Conservation (phyloP, 2,329 filamentous ascomycete genomes). For the Cladophialophora immunda region DNA sequence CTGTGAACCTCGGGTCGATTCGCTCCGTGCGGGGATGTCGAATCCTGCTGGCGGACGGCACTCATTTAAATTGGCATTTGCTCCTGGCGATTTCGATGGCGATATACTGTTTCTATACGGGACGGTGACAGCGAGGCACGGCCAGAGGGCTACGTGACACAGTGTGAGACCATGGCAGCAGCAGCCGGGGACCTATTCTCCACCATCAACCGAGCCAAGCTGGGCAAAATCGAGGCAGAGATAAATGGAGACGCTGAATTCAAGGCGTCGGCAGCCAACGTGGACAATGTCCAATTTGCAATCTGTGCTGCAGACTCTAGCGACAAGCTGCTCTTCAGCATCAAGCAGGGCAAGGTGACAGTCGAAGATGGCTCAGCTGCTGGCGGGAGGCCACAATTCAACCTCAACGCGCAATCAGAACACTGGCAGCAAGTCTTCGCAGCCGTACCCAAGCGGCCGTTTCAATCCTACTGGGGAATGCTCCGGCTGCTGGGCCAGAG, state of each 20-base stretch:
- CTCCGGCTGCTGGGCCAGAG: constrained; percentile 31
- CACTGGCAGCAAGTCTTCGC: constrained; percentile 33
- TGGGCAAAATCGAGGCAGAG: neutral
- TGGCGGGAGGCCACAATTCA: constrained; percentile 23
- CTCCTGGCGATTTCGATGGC: neutral
- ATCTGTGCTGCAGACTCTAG: constrained; percentile 9
- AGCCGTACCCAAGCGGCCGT: constrained; percentile 26
- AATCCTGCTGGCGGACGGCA: neutral
- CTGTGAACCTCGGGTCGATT: constrained; percentile 2
- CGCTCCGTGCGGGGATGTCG: constrained; percentile 3
- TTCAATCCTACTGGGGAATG: constrained; percentile 39
- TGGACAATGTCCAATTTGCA: constrained; percentile 2
- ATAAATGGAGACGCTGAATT: constrained; percentile 25
- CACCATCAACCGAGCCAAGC: neutral
- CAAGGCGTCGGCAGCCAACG: constrained; percentile 6
- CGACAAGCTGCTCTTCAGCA: constrained; percentile 3
- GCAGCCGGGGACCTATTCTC: neutral
- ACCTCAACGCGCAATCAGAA: constrained; percentile 21
- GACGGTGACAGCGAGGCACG: neutral
- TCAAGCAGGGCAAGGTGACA: constrained; percentile 3
- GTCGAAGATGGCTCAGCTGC: constrained; percentile 1
- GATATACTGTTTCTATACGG: neutral
- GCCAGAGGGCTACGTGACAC: neutral
- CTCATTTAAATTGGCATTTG: neutral
- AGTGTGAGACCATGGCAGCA: neutral